Evolutionary conservation across 2,329 filamentous ascomycete genomes (phyloP).

Genomic region (Cladosporium sp.): DNA sequence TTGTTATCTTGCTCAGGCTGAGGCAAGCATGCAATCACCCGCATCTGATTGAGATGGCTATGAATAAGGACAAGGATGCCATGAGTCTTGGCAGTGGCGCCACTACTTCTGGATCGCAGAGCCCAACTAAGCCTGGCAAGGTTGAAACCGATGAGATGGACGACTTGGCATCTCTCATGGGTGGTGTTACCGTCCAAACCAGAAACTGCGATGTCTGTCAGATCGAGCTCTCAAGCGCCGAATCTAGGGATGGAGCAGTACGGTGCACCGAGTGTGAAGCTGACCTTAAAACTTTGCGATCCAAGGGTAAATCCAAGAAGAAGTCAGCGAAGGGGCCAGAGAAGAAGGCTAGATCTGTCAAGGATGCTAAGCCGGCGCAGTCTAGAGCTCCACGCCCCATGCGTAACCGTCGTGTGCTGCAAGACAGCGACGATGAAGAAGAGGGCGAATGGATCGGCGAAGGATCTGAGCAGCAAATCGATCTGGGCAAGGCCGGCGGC

Average conservation of each 20-base stretch:
- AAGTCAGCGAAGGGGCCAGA: slow-evolving; percentile 22
- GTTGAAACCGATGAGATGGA: slow-evolving; percentile 66
- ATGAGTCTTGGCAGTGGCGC: slow-evolving; percentile 51
- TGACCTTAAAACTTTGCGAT: slow-evolving; percentile 59
- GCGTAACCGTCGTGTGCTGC: slow-evolving; percentile 53
- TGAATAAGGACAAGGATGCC: slow-evolving; percentile 83
- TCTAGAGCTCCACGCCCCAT: slow-evolving; percentile 32
- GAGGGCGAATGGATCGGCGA: slow-evolving; percentile 71
- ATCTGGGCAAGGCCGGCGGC: slow-evolving; percentile 64
- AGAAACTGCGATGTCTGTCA: slow-evolving; percentile 84
- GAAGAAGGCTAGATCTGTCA: slow-evolving; percentile 14
- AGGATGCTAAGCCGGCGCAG: slow-evolving; percentile 28
- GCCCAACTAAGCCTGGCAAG: slow-evolving; percentile 39
- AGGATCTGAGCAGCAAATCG: slow-evolving; percentile 56
- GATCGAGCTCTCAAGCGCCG: slow-evolving; percentile 56
- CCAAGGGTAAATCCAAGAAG: slow-evolving; percentile 33
- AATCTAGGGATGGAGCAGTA: slow-evolving; percentile 49
- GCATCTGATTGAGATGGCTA: slow-evolving; percentile 75
- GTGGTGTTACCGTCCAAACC: slow-evolving; percentile 70
- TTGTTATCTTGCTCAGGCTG: slow-evolving; percentile 84
- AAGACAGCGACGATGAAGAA: slow-evolving; percentile 60
- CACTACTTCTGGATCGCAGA: slow-evolving; percentile 37
- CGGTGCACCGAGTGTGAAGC: slow-evolving; percentile 70
- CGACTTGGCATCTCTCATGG: slow-evolving; percentile 78
- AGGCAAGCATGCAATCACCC: slow-evolving; percentile 95